Evolutionary conservation across 768 basidiomycete species (phyloP).

Genomic region (Chalciporus piperatus): DNA sequence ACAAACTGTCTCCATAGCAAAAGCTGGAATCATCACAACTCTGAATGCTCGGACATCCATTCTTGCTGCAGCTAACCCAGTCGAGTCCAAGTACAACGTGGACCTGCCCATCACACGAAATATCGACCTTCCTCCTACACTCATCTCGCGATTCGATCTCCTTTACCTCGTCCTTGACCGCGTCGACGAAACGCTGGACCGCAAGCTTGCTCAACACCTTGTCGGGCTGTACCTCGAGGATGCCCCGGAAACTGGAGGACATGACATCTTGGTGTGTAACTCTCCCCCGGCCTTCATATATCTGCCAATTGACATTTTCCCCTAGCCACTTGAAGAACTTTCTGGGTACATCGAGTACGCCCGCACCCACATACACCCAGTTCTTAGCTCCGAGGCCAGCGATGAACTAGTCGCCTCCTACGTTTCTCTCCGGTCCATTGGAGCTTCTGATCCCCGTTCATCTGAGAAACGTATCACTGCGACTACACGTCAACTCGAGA

Average conservation of each 20-base stretch:
- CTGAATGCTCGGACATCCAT: slow-evolving; percentile 98
- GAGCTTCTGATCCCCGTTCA: slow-evolving; percentile 76
- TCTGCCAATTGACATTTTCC: slow-evolving; percentile 5
- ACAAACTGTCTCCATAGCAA: slow-evolving; percentile 99
- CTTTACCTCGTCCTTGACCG: slow-evolving; percentile 94
- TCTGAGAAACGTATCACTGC: slow-evolving; percentile 96
- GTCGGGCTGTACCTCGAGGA: slow-evolving; percentile 95
- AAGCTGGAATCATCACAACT: slow-evolving; percentile 98
- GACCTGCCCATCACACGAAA: slow-evolving; percentile 90
- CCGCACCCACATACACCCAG: slow-evolving; percentile 79
- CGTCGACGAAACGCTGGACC: slow-evolving; percentile 85
- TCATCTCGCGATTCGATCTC: slow-evolving; percentile 97
- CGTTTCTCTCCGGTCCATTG: slow-evolving; percentile 91
- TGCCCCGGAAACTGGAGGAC: slow-evolving; percentile 51
- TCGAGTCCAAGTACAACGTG: slow-evolving; percentile 92
- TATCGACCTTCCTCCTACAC: slow-evolving; percentile 95
- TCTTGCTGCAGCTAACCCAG: slow-evolving; percentile 95
- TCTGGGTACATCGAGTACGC: slow-evolving; percentile 96
- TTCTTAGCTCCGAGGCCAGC: slow-evolving; percentile 82
- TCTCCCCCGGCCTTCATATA: neutral
- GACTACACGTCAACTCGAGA: slow-evolving; percentile 95
- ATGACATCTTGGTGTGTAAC: slow-evolving; percentile 72
- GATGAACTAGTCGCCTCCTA: slow-evolving; percentile 84
- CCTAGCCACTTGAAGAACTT: slow-evolving; percentile 82
- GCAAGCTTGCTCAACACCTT: slow-evolving; percentile 86